phyloP scores from a whole-genome alignment of 2,329 filamentous ascomycete species.

The Neofusicoccum kwambonambiense region DNA sequence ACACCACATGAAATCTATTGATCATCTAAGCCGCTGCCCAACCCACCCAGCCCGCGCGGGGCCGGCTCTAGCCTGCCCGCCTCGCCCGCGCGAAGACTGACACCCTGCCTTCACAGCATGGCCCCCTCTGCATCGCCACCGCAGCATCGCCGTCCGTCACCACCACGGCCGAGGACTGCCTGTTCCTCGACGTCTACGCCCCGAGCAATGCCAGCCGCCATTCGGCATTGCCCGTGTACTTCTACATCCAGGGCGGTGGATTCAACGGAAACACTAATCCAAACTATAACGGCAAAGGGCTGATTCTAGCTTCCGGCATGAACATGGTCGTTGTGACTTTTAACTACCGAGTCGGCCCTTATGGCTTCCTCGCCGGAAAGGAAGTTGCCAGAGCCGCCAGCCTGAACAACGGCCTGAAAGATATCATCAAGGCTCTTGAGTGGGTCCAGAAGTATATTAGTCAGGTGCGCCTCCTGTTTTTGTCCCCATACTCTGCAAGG shows the following conservation, averaged over 20 bases:
- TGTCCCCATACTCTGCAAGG: not conserved
- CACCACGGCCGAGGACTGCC: constrained; percentile 61
- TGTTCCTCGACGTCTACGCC: constrained; percentile 66
- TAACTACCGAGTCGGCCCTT: constrained; percentile 75
- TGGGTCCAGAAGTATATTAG: constrained; percentile 68
- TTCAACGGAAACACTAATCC: constrained; percentile 46
- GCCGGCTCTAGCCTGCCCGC: no score
- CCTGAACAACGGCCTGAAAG: constrained; percentile 67
- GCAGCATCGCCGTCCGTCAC: not conserved
- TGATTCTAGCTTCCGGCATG: constrained; percentile 59
- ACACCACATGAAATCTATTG: not conserved
- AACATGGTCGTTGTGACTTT: constrained; percentile 69
- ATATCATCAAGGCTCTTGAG: constrained; percentile 66
- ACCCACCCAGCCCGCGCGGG: no score
- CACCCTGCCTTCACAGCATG: not conserved
- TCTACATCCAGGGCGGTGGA: constrained; percentile 53
- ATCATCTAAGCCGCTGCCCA: not conserved
- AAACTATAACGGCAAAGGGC: constrained; percentile 59
- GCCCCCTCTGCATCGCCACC: constrained; percentile 14
- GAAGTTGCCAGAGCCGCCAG: constrained; percentile 52
- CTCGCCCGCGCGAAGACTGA: no score
- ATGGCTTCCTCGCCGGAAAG: constrained; percentile 66
- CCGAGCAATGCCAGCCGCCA: constrained; percentile 52
- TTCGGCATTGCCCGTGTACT: constrained; percentile 63
- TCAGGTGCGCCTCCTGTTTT: constrained; percentile 32